Conservation (phyloP, 108 stramenopile species). For the Cyclotella choctawhatcheeana region DNA sequence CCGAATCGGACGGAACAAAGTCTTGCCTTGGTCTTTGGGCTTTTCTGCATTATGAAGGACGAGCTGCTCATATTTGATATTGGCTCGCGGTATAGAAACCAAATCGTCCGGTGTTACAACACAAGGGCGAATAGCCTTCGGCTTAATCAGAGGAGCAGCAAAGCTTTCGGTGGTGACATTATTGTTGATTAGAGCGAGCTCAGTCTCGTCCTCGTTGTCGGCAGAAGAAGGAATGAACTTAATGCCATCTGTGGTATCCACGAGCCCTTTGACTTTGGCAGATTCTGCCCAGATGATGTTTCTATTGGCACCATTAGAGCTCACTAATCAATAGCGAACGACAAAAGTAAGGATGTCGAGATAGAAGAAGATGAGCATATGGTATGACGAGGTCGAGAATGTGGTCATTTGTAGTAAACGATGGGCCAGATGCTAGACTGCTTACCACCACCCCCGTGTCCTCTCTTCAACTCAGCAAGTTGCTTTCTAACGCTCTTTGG, state of each 20-base stretch:
- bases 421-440: too few relatives aligned
- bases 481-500: constrained; percentile 27
- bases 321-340: too few relatives aligned
- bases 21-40: not conserved
- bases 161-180: not conserved
- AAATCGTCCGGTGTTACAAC: constrained; percentile 24
- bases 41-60: not conserved
- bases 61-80: not conserved
- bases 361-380: too few relatives aligned
- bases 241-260: constrained; percentile 47
- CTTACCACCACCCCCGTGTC: constrained; percentile 4
- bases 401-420: too few relatives aligned
- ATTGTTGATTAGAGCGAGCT: constrained; percentile 6
- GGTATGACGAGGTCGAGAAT: too few relatives aligned
- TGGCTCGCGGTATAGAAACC: not conserved
- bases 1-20: constrained; percentile 9
- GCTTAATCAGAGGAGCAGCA: not conserved
- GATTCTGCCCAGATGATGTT: constrained; percentile 35
- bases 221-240: constrained; percentile 18
- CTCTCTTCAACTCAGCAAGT: constrained; percentile 32
- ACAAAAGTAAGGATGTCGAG: too few relatives aligned
- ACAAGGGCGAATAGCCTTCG: constrained; percentile 3
- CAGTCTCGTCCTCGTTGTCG: not conserved
- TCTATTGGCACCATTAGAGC: constrained; percentile 4
- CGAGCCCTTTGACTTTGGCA: constrained; percentile 32